Percentiles rank a stretch among this genome's conserved stretches.
phyloP scores from a whole-genome alignment of 371 early-diverging fungal genomes.

The Lichtheimia corymbifera region DNA sequence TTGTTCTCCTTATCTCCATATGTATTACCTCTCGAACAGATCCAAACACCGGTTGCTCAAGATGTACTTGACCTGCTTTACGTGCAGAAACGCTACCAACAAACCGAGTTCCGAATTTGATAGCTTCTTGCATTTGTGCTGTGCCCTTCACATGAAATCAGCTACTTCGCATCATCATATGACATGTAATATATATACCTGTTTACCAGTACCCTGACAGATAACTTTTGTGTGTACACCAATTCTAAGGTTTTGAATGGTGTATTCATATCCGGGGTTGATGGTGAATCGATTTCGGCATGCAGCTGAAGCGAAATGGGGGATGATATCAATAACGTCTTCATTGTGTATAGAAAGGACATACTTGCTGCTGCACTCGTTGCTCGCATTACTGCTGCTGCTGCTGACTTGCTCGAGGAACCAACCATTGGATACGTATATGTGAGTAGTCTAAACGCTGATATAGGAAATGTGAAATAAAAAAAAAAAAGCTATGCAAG shows the following conservation, averaged over 20 bases:
- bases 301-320: slow-evolving; percentile 9
- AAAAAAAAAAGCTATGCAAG: not conserved
- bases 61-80: slow-evolving; percentile 93
- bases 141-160: slow-evolving; percentile 77
- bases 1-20: not conserved
- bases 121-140: slow-evolving; percentile 97
- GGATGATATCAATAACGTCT: too few relatives aligned
- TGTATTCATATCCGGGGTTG: slow-evolving; percentile 74
- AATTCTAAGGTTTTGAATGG: slow-evolving; percentile 89
- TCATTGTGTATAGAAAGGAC: not conserved
- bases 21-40: slow-evolving; percentile 81
- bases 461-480: not conserved
- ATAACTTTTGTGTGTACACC: slow-evolving; percentile 94
- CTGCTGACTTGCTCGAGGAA: slow-evolving; percentile 6
- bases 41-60: slow-evolving; percentile 95
- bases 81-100: slow-evolving; percentile 97
- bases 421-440: not conserved
- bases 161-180: not conserved
- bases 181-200: slow-evolving; percentile 61
- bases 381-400: slow-evolving; percentile 13
- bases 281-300: slow-evolving; percentile 49
- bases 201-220: slow-evolving; percentile 99
- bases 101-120: slow-evolving; percentile 97
- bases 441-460: not conserved
- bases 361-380: slow-evolving; percentile 14